Percentiles rank a stretch among this genome's conserved stretches.
phyloP scores from a whole-genome alignment of 2,329 filamentous ascomycete genomes.

The Fusarium decemcellulare region DNA sequence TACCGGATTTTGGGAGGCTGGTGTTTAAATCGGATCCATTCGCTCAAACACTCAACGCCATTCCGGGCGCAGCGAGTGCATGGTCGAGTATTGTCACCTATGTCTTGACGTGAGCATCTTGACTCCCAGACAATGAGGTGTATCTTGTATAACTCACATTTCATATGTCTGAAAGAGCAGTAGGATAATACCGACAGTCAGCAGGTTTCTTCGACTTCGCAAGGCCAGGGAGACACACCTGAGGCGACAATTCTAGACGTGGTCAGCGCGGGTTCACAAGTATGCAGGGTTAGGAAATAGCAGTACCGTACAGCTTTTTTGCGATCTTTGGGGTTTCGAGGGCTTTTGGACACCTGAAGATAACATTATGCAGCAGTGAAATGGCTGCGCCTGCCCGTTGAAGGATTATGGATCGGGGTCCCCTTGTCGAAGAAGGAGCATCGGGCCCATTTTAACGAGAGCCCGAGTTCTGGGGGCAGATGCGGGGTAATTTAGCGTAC shows the following conservation, averaged over 20 bases:
- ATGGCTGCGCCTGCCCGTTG: not conserved
- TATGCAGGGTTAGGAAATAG: too few species aligned
- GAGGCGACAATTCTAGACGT: not conserved
- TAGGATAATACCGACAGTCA: not conserved
- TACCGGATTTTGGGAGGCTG: slow-evolving; percentile 6
- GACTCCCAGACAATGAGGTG: accelerated
- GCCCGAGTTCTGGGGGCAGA: not conserved
- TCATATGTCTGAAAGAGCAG: not conserved
- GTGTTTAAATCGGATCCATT: slow-evolving; percentile 6
- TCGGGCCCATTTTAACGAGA: not conserved
- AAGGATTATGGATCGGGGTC: not conserved
- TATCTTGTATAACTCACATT: not conserved
- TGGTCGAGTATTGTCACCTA: not conserved
- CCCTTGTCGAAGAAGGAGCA: not conserved
- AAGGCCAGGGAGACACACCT: not conserved
- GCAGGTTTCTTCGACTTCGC: not conserved
- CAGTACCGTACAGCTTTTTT: slow-evolving; percentile 1
- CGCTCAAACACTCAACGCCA: slow-evolving; percentile 1
- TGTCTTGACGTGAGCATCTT: not conserved
- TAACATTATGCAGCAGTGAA: not conserved
- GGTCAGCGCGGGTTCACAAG: not conserved
- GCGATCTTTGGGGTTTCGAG: not conserved
- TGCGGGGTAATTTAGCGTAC: slow-evolving; percentile 2
- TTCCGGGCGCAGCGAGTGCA: slow-evolving; percentile 3
- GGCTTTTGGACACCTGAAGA: not conserved